phyloP scores from a whole-genome alignment of 1,139 yeast genomes.

The Lodderomyces margitis region DNA sequence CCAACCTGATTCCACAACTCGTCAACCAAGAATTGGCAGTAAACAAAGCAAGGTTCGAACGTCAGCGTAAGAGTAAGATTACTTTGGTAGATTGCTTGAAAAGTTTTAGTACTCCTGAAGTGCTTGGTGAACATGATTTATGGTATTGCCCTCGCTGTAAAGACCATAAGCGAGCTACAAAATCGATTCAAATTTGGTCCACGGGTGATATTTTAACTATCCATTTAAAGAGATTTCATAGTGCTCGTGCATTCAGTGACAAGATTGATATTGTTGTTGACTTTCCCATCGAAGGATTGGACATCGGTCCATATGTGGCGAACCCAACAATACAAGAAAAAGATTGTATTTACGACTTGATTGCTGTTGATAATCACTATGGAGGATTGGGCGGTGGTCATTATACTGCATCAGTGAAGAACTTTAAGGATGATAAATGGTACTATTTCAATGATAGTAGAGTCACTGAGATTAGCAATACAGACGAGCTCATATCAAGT shows the following conservation, averaged over 20 bases:
- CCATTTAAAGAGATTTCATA: slow-evolving; percentile 88
- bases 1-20: slow-evolving; percentile 45
- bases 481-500: slow-evolving; percentile 64
- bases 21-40: slow-evolving; percentile 54
- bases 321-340: slow-evolving; percentile 33
- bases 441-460: slow-evolving; percentile 87
- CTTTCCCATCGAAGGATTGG: slow-evolving; percentile 84
- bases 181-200: slow-evolving; percentile 87
- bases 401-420: slow-evolving; percentile 86
- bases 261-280: slow-evolving; percentile 83
- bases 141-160: slow-evolving; percentile 95
- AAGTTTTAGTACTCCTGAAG: slow-evolving; percentile 77
- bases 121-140: slow-evolving; percentile 82
- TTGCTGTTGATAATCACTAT: slow-evolving; percentile 92
- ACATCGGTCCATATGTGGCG: slow-evolving; percentile 58
- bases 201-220: slow-evolving; percentile 88
- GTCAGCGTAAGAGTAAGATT: slow-evolving; percentile 48
- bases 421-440: slow-evolving; percentile 78
- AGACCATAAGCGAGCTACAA: slow-evolving; percentile 87
- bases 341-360: slow-evolving; percentile 63
- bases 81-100: slow-evolving; percentile 74
- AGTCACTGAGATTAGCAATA: slow-evolving; percentile 58
- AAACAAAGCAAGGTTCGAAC: slow-evolving; percentile 37
- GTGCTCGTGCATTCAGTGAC: slow-evolving; percentile 81
- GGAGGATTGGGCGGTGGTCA: slow-evolving; percentile 99